Percentiles rank a stretch among this genome's conserved stretches.
Evolutionary conservation across 2,329 filamentous ascomycete genomes (phyloP).

Genomic region (Alternaria longipes): DNA sequence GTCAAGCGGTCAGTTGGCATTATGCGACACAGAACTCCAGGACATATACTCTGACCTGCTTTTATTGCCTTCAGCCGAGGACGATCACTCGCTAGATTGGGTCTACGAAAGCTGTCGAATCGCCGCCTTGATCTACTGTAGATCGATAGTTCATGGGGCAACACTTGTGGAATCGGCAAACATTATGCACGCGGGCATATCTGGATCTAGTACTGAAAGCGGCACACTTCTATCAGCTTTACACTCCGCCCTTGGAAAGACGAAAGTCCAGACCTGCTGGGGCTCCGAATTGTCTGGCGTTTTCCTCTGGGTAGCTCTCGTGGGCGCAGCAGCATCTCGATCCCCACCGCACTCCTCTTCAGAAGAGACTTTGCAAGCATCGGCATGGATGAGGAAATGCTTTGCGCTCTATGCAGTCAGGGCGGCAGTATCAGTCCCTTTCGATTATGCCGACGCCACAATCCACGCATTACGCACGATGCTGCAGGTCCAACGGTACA

Average conservation of each 20-base stretch:
- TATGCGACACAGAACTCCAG: conserved; percentile 36
- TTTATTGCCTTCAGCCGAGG: conserved; percentile 22
- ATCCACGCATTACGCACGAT: conserved; percentile 39
- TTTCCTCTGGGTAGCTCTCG: conserved; percentile 44
- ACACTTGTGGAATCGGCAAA: conserved; percentile 36
- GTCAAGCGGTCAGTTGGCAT: conserved; percentile 22
- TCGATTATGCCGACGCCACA: conserved; percentile 32
- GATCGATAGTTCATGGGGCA: conserved; percentile 40
- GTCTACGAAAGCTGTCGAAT: conserved; percentile 45
- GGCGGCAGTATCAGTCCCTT: conserved; percentile 27
- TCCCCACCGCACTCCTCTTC: conserved; percentile 10
- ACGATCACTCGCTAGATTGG: conserved; percentile 35
- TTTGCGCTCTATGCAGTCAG: conserved; percentile 42
- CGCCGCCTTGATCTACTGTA: conserved; percentile 44
- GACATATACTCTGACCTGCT: conserved; percentile 37
- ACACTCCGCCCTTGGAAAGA: conserved; percentile 34
- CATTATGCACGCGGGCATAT: conserved; percentile 23
- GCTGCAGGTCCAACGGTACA: conserved; percentile 33
- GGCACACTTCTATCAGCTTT: conserved; percentile 36
- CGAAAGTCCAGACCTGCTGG: conserved; percentile 37
- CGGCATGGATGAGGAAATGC: conserved; percentile 40
- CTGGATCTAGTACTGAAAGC: conserved; percentile 10
- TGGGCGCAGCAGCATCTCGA: conserved; percentile 43
- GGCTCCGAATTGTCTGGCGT: conserved; percentile 35
- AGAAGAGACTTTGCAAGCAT: conserved; percentile 15